phyloP scores from a whole-genome alignment of 805 yeast species.

The Pichia cephalocereana region DNA sequence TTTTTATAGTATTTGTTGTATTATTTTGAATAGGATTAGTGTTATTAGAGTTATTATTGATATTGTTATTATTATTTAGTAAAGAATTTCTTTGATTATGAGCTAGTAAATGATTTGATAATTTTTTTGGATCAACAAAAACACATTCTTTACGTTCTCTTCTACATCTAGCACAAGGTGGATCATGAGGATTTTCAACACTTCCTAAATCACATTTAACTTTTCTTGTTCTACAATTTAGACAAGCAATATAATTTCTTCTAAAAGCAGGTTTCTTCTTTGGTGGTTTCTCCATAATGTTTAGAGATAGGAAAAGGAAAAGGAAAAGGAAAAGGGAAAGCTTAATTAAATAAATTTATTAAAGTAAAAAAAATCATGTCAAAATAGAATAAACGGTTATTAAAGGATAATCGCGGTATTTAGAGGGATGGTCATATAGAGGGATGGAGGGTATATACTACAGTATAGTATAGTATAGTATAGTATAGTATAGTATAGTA shows the following conservation, averaged over 20 bases:
- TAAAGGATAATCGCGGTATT: neutral
- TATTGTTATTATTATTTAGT: too few relatives aligned
- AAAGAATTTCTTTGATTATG: too few relatives aligned
- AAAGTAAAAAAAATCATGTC: too few relatives aligned
- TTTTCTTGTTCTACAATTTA: slow-evolving; percentile 76
- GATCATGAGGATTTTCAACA: slow-evolving; percentile 58
- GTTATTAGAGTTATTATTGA: neutral
- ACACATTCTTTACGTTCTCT: slow-evolving; percentile 79
- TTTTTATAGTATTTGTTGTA: neutral
- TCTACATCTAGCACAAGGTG: slow-evolving; percentile 79
- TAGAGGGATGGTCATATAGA: neutral
- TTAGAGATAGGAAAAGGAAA: too few relatives aligned
- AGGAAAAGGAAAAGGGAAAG: too few relatives aligned
- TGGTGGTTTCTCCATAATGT: too few relatives aligned
- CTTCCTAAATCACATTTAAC: slow-evolving; percentile 82
- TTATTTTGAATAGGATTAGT: neutral
- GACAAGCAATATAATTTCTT: slow-evolving; percentile 74
- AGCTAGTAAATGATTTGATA: slow-evolving; percentile 26
- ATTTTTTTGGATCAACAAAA: slow-evolving; percentile 44
- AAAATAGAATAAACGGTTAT: neutral
- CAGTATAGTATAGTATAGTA: too few relatives aligned
- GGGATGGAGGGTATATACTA: too few relatives aligned
- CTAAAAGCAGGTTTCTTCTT: slow-evolving; percentile 29
- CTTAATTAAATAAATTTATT: too few relatives aligned
- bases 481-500: too few relatives aligned